These are phyloP conservation scores for Eruca vesicaria DNA, from an alignment of 441 rosid genomes.

Conservation along the genomic window DNA sequence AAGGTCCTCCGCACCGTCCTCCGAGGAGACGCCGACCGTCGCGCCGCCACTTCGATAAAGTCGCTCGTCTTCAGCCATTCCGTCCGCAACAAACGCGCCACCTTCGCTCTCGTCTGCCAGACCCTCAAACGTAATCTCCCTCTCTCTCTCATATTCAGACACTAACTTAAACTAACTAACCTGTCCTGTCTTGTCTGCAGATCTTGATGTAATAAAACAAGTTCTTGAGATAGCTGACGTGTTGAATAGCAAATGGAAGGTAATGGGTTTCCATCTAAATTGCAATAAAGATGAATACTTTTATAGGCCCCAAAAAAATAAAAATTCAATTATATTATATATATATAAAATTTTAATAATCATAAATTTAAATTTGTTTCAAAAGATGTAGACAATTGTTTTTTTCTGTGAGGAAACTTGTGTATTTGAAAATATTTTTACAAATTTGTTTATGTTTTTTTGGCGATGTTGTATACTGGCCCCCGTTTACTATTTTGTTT, in stretches of 20 bases:
- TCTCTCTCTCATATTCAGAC: neutral
- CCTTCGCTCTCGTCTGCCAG: constrained; percentile 89
- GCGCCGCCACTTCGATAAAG: constrained; percentile 75
- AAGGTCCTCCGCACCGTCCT: constrained; percentile 64
- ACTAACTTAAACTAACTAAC: neutral
- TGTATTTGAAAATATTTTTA: no score
- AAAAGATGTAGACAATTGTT: no score
- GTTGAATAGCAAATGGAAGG: constrained; percentile 85
- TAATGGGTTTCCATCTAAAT: constrained; percentile 21
- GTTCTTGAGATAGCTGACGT: constrained; percentile 57
- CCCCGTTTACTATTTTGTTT: no score
- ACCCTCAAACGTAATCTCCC: constrained; percentile 65
- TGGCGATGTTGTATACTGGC: no score
- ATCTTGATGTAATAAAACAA: constrained; percentile 62
- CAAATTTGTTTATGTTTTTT: no score
- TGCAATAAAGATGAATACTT: neutral
- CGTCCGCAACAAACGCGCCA: constrained; percentile 75
- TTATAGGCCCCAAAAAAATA: no score
- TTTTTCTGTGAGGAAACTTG: no score
- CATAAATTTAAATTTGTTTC: no score
- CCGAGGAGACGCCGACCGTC: constrained; percentile 76
- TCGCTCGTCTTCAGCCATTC: constrained; percentile 80
- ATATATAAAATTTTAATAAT: no score
- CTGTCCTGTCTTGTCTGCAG: constrained; percentile 39
- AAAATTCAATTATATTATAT: no score